These are phyloP conservation scores for Hericium rajendrae DNA, from an alignment of 768 basidiomycete species.

Conservation along the genomic window DNA sequence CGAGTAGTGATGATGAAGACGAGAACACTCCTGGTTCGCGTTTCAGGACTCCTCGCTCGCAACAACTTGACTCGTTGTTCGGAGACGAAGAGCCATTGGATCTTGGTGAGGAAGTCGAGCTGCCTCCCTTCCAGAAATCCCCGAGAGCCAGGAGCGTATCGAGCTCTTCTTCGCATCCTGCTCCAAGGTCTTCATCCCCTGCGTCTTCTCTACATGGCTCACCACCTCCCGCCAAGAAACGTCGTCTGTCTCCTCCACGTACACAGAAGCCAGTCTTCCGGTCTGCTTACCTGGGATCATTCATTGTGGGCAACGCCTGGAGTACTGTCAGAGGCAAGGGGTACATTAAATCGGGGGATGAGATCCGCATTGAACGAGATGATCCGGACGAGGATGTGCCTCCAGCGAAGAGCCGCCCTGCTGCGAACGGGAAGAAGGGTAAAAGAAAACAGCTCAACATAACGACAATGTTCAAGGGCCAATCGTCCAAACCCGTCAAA, in stretches of 20 bases:
- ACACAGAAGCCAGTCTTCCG: constrained; percentile 16
- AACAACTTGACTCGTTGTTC: not conserved
- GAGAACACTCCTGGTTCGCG: constrained; percentile 10
- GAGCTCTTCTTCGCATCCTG: constrained; percentile 20
- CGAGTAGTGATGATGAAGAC: constrained; percentile 37
- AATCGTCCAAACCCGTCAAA: constrained; percentile 35
- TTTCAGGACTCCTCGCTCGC: not conserved
- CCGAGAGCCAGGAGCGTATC: constrained; percentile 1
- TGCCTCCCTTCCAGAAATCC: not conserved
- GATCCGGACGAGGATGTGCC: constrained; percentile 24
- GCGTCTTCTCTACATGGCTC: constrained; percentile 10
- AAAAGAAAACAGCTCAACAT: constrained; percentile 52
- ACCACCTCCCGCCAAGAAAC: constrained; percentile 40
- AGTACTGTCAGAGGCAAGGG: constrained; percentile 67
- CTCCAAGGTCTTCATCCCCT: constrained; percentile 20
- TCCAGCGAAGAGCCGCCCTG: constrained; percentile 3
- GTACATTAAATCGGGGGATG: constrained; percentile 58
- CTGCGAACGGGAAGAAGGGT: constrained; percentile 25
- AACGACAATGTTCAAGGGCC: constrained; percentile 54
- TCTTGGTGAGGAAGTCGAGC: constrained; percentile 4
- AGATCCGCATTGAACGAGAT: constrained; percentile 49
- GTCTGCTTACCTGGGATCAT: constrained; percentile 50
- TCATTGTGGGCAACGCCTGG: constrained; percentile 68
- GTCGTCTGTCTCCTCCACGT: constrained; percentile 24
- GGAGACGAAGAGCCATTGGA: not conserved